phyloP scores from a whole-genome alignment of 169 alveolate species.

The Plasmodium falciparum region DNA sequence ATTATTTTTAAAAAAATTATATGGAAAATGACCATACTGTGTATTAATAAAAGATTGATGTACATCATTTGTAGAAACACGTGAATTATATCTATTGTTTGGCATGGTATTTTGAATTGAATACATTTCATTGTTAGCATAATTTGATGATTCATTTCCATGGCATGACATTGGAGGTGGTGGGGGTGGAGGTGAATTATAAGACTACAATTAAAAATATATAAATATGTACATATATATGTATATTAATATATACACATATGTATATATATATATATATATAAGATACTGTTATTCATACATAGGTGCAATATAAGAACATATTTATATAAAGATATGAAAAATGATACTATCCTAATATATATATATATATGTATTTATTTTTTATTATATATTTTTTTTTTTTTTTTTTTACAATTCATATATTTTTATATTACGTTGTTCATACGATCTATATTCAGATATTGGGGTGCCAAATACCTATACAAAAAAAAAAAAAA shows the following conservation, averaged over 20 bases:
- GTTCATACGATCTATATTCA: conserved; percentile 54
- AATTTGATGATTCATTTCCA: conserved; percentile 58
- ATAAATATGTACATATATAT: neutral
- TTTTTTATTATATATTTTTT: neutral
- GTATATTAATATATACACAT: neutral
- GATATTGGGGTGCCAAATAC: conserved; percentile 65
- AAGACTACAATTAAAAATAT: conserved; percentile 30
- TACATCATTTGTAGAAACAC: conserved; percentile 46
- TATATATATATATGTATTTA: neutral
- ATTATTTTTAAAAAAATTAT: conserved; percentile 60
- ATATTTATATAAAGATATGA: neutral
- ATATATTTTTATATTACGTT: conserved; percentile 32
- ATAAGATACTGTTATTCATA: neutral
- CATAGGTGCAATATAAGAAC: too few species aligned
- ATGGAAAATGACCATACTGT: conserved; percentile 67
- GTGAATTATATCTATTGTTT: conserved; percentile 50
- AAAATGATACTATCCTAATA: neutral
- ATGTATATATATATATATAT: neutral
- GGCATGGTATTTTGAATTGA: conserved; percentile 40
- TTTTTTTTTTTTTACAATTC: neutral
- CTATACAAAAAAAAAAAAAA: conserved; percentile 24
- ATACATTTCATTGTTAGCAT: conserved; percentile 43
- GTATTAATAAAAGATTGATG: conserved; percentile 55
- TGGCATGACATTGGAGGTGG: conserved; percentile 76
- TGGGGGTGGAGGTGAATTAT: conserved; percentile 69